A percentile compares a stretch with the other conserved stretches of the same genome.
Conservation (phyloP, 495 filamentous ascomycete genomes). For the Cairneyella variabilis region DNA sequence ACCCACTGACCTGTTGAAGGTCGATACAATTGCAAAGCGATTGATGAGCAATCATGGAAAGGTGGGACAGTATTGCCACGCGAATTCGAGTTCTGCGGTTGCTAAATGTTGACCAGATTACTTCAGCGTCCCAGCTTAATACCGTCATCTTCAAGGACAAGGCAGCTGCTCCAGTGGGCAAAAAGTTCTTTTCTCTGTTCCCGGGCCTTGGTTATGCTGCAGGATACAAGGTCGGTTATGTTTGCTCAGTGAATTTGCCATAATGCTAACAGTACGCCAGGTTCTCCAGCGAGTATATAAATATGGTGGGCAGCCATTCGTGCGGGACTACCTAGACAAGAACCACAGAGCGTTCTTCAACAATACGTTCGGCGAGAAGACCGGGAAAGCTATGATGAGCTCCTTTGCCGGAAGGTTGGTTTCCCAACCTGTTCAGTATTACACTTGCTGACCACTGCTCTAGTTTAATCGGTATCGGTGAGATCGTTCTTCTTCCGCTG, state of each 20-base stretch:
- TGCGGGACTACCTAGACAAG: constrained; percentile 79
- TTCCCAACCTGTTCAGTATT: background rate
- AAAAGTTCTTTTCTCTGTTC: constrained; percentile 93
- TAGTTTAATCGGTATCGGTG: constrained; percentile 92
- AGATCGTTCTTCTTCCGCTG: constrained; percentile 90
- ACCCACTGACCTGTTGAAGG: constrained; percentile 43
- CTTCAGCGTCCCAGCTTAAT: constrained; percentile 62
- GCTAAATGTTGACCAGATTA: constrained; percentile 45
- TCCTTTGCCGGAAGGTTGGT: constrained; percentile 85
- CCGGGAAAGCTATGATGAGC: constrained; percentile 96
- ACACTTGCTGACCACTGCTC: constrained; percentile 12
- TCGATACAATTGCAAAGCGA: constrained; percentile 97
- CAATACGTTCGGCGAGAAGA: constrained; percentile 86
- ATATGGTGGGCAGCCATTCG: constrained; percentile 96
- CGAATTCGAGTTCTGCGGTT: background rate
- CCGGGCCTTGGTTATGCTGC: constrained; percentile 96
- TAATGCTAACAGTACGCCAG: constrained; percentile 31
- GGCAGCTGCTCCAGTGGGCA: constrained; percentile 59
- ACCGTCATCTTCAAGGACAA: constrained; percentile 91
- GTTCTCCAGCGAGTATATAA: constrained; percentile 96
- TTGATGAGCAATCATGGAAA: constrained; percentile 94
- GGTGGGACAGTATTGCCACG: constrained; percentile 2
- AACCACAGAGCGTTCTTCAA: constrained; percentile 84
- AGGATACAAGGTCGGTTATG: constrained; percentile 78
- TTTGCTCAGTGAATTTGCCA: background rate